phyloP scores from a whole-genome alignment of 768 basidiomycete genomes.

The Mycena albidolilacea region DNA sequence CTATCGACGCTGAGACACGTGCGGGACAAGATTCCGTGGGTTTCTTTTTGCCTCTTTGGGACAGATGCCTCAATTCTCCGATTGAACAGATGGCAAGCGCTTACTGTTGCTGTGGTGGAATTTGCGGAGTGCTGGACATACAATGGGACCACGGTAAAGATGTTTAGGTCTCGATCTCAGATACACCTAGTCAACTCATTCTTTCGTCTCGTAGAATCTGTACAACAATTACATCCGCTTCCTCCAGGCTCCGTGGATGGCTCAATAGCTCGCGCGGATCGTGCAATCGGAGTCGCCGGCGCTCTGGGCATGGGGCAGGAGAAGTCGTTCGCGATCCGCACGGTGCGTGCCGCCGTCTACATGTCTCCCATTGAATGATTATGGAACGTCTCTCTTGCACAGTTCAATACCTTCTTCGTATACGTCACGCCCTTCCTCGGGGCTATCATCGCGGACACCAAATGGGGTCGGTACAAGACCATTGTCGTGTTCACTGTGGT shows the following conservation, averaged over 20 bases:
- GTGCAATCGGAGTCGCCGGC: slow-evolving; percentile 57
- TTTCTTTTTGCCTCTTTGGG: slow-evolving; percentile 38
- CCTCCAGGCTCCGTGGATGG: slow-evolving; percentile 65
- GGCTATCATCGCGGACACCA: slow-evolving; percentile 68
- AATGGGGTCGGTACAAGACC: slow-evolving; percentile 72
- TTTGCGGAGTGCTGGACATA: slow-evolving; percentile 70
- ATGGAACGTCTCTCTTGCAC: slow-evolving; percentile 52
- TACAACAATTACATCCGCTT: slow-evolving; percentile 69
- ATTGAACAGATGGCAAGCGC: slow-evolving; percentile 46
- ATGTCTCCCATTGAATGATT: too few relatives aligned
- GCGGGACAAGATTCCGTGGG: slow-evolving; percentile 57
- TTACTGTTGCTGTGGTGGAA: slow-evolving; percentile 64
- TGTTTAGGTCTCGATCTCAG: too few relatives aligned
- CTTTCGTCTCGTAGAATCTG: slow-evolving; percentile 49
- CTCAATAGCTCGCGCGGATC: slow-evolving; percentile 51
- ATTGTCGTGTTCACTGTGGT: slow-evolving; percentile 67
- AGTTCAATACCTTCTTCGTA: slow-evolving; percentile 68
- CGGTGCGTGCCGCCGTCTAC: slow-evolving; percentile 37
- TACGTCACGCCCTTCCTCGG: slow-evolving; percentile 67
- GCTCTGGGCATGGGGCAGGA: slow-evolving; percentile 65
- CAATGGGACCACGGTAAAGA: slow-evolving; percentile 62
- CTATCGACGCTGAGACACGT: slow-evolving; percentile 62
- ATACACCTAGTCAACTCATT: not conserved
- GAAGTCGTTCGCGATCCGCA: slow-evolving; percentile 62
- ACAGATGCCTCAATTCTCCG: not conserved